Evolutionary conservation across 164 flowering plant species (phyloP).

Genomic region (Vitis amurensis): DNA sequence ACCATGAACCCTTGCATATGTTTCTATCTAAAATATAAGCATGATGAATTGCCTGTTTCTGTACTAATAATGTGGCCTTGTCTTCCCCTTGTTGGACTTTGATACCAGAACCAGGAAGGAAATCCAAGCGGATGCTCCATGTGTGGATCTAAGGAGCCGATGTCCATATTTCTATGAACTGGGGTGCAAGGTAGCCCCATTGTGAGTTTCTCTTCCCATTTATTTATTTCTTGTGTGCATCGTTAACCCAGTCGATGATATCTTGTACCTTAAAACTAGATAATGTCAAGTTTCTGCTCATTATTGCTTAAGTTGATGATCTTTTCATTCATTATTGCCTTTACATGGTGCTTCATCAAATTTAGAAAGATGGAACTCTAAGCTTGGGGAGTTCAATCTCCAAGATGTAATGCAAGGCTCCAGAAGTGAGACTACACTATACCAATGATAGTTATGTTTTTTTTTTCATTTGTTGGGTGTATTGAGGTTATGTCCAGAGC

Average conservation of each 20-base stretch:
- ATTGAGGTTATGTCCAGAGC: too few relatives aligned
- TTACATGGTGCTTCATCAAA: neutral
- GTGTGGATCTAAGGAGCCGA: slow-evolving; percentile 73
- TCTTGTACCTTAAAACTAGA: neutral
- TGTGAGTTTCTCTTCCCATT: slow-evolving; percentile 50
- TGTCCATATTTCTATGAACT: slow-evolving; percentile 86
- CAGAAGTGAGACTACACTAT: too few relatives aligned
- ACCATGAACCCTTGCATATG: too few relatives aligned
- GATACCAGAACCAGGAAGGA: slow-evolving; percentile 78
- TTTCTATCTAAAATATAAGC: neutral
- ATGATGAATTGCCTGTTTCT: neutral
- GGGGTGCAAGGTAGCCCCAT: slow-evolving; percentile 79
- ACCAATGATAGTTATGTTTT: too few relatives aligned
- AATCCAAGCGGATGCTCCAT: slow-evolving; percentile 88
- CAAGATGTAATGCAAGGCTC: too few relatives aligned
- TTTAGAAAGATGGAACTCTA: neutral
- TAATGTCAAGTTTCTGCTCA: neutral
- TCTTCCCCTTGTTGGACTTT: neutral
- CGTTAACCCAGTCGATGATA: neutral
- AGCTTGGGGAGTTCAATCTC: neutral
- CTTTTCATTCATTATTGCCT: neutral
- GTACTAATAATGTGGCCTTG: neutral
- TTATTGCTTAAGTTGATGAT: neutral
- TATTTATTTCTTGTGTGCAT: neutral
- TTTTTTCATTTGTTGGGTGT: too few relatives aligned